Evolutionary conservation across 768 basidiomycete genomes (phyloP).

Genomic region (Porpolomopsis calyptriformis): DNA sequence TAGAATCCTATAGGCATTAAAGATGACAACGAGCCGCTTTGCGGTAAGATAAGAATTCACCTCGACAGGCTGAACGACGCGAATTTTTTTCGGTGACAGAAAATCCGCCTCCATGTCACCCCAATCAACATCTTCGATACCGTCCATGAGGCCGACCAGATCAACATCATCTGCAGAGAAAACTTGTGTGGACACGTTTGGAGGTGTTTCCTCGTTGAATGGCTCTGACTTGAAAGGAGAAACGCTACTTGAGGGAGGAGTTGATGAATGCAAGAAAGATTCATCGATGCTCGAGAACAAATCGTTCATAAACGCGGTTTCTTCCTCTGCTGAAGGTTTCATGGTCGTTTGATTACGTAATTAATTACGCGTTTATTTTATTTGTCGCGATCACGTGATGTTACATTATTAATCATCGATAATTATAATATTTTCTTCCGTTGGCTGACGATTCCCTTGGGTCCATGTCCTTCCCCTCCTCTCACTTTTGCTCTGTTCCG

Average conservation of each 20-base stretch:
- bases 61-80: neutral
- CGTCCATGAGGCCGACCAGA: slow-evolving; percentile 43
- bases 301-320: slow-evolving; percentile 43
- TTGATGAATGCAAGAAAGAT: slow-evolving; percentile 25
- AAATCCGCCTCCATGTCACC: slow-evolving; percentile 43
- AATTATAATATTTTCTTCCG: slow-evolving; percentile 37
- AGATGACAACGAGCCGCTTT: neutral
- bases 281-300: slow-evolving; percentile 47
- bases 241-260: neutral
- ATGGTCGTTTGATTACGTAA: no score
- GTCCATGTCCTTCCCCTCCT: slow-evolving; percentile 7
- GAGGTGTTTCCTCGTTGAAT: slow-evolving; percentile 9
- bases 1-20: slow-evolving; percentile 3
- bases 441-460: slow-evolving; percentile 12
- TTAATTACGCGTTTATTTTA: no score
- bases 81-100: slow-evolving; percentile 38
- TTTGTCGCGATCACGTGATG: neutral
- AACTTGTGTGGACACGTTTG: slow-evolving; percentile 7
- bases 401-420: slow-evolving; percentile 18
- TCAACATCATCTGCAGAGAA: slow-evolving; percentile 30
- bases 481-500: slow-evolving; percentile 5
- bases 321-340: slow-evolving; percentile 16
- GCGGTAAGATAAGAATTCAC: neutral
- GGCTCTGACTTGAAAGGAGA: slow-evolving; percentile 6
- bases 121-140: slow-evolving; percentile 65